Evolutionary conservation across 768 basidiomycete species (phyloP).

Genomic region (Cystoderma amianthinum): DNA sequence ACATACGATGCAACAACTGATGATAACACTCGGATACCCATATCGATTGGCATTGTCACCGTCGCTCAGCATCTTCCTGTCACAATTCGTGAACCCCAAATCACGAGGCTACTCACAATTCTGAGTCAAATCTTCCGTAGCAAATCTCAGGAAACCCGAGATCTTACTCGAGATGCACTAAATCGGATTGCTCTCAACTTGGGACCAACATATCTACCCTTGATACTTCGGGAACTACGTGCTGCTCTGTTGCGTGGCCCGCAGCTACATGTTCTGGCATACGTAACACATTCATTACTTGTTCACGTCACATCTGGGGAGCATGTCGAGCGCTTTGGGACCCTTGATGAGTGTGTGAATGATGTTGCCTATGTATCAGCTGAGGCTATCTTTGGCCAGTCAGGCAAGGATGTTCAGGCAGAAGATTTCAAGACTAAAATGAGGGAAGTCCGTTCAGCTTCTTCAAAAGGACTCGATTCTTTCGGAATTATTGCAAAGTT

Average conservation of each 20-base stretch:
- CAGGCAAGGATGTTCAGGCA: slow-evolving; percentile 79
- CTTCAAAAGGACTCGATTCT: slow-evolving; percentile 80
- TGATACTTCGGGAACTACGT: slow-evolving; percentile 75
- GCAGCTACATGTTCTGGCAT: slow-evolving; percentile 89
- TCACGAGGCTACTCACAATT: slow-evolving; percentile 72
- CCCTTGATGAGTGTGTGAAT: slow-evolving; percentile 70
- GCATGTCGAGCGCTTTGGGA: slow-evolving; percentile 43
- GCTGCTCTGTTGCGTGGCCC: slow-evolving; percentile 84
- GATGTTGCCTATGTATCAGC: slow-evolving; percentile 77
- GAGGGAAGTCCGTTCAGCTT: slow-evolving; percentile 82
- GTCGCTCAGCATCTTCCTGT: slow-evolving; percentile 78
- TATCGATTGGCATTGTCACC: slow-evolving; percentile 80
- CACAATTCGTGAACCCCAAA: slow-evolving; percentile 54
- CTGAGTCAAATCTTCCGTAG: slow-evolving; percentile 90
- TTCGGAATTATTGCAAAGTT: slow-evolving; percentile 76
- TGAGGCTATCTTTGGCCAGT: slow-evolving; percentile 92
- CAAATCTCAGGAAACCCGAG: slow-evolving; percentile 87
- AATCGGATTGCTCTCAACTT: slow-evolving; percentile 70
- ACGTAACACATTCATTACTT: slow-evolving; percentile 74
- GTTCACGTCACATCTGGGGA: slow-evolving; percentile 70
- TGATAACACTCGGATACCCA: slow-evolving; percentile 80
- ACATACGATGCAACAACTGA: slow-evolving; percentile 73
- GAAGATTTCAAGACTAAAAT: slow-evolving; percentile 95
- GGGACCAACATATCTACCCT: slow-evolving; percentile 68
- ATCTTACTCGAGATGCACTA: slow-evolving; percentile 77